Conservation (phyloP, 1,284 basidiomycete genomes). For the Leccinum subspadiceum region DNA sequence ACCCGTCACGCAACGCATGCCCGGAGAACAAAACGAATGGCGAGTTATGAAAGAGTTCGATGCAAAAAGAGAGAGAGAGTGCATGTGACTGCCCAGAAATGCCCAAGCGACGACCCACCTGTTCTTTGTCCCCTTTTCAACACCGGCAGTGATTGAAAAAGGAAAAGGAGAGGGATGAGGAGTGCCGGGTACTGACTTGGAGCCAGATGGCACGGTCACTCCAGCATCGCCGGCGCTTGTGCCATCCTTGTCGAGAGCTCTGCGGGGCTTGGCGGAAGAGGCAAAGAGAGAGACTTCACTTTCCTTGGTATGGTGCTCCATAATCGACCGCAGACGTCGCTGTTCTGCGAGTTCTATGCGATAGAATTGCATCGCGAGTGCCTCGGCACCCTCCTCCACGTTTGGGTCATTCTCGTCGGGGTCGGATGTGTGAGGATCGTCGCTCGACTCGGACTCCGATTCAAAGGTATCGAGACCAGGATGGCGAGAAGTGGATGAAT, state of each 20-base stretch:
- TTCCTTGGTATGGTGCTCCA: slow-evolving; percentile 84
- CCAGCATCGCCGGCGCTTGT: not conserved
- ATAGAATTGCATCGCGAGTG: slow-evolving; percentile 90
- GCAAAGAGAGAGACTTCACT: slow-evolving; percentile 18
- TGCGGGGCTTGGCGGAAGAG: slow-evolving; percentile 10
- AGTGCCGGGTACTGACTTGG: slow-evolving; percentile 26
- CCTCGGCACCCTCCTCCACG: slow-evolving; percentile 69
- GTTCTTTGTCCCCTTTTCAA: slow-evolving; percentile 95
- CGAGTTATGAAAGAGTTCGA: not conserved
- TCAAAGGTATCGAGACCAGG: slow-evolving; percentile 69
- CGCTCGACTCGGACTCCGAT: slow-evolving; percentile 37
- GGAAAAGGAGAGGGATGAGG: slow-evolving; percentile 50
- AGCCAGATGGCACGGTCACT: slow-evolving; percentile 12
- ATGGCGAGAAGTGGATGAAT: slow-evolving; percentile 52
- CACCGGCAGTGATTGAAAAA: slow-evolving; percentile 93
- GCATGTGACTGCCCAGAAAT: not conserved
- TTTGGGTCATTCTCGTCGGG: slow-evolving; percentile 36
- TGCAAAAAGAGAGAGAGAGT: not conserved
- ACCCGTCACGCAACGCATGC: not conserved
- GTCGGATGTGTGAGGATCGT: slow-evolving; percentile 35
- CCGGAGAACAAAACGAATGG: not conserved
- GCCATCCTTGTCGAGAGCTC: slow-evolving; percentile 3
- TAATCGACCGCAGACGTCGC: slow-evolving; percentile 82
- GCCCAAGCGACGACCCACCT: slow-evolving; percentile 56
- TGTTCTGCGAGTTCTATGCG: slow-evolving; percentile 90